phyloP scores from a whole-genome alignment of 768 basidiomycete species.

The Tulasnella sp. region DNA sequence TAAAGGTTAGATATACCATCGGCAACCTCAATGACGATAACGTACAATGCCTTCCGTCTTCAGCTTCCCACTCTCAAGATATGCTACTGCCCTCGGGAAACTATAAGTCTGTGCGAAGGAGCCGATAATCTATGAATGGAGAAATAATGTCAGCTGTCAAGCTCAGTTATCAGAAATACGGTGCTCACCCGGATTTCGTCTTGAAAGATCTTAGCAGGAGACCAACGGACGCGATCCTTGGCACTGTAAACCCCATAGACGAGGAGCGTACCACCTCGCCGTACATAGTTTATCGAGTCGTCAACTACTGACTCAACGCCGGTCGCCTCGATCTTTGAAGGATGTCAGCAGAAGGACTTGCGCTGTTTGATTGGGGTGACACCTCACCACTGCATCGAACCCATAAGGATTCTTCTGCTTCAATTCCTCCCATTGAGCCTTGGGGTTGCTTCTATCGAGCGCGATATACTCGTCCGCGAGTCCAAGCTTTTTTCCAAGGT shows the following conservation, averaged over 20 bases:
- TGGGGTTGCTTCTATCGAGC: constrained; percentile 63
- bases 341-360: too few relatives aligned
- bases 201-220: constrained; percentile 67
- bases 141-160: background rate
- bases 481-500: constrained; percentile 67
- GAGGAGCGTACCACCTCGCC: constrained; percentile 74
- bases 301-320: constrained; percentile 83
- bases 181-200: constrained; percentile 49
- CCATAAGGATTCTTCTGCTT: constrained; percentile 77
- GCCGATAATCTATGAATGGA: constrained; percentile 55
- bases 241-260: constrained; percentile 88
- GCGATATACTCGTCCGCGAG: constrained; percentile 80
- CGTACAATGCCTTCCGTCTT: constrained; percentile 70
- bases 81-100: constrained; percentile 84
- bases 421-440: constrained; percentile 66
- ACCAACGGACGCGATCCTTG: constrained; percentile 74
- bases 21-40: background rate
- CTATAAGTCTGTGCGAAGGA: constrained; percentile 84
- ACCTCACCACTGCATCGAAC: constrained; percentile 69
- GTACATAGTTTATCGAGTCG: constrained; percentile 80
- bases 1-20: background rate
- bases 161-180: background rate
- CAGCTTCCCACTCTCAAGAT: constrained; percentile 78
- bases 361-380: too few relatives aligned
- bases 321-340: constrained; percentile 54